A percentile compares a stretch with the other conserved stretches of the same genome.
Evolutionary conservation across 2,329 filamentous ascomycete species (phyloP).

Genomic region (Claviceps purpurea): DNA sequence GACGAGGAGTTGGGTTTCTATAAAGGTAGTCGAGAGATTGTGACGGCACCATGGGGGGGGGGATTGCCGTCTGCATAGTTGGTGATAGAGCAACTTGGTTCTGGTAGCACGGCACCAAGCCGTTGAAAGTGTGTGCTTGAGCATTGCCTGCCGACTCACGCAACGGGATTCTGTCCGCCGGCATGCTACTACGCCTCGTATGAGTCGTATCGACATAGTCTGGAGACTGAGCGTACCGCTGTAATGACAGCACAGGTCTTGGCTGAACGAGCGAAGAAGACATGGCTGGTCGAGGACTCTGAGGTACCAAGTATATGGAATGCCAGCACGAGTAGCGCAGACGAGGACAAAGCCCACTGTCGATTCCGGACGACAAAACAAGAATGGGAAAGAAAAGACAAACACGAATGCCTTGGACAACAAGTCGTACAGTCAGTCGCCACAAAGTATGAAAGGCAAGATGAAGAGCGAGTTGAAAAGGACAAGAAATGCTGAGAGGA

Average conservation of each 20-base stretch:
- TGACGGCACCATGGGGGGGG: conserved; percentile 37
- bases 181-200: conserved; percentile 23
- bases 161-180: conserved; percentile 30
- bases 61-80: conserved; percentile 33
- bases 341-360: conserved; percentile 14
- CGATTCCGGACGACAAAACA: not conserved
- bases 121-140: conserved; percentile 29
- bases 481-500: conserved; percentile 31
- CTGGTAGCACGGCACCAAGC: conserved; percentile 31
- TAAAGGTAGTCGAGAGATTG: conserved; percentile 31
- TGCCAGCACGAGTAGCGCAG: conserved; percentile 16
- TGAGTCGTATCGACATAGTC: conserved; percentile 29
- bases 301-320: conserved; percentile 16
- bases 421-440: conserved; percentile 12
- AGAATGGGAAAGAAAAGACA: not conserved
- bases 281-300: conserved; percentile 12
- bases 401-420: conserved; percentile 11
- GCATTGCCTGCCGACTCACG: conserved; percentile 40
- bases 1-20: conserved; percentile 22
- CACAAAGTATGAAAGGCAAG: conserved; percentile 15
- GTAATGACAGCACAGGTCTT: conserved; percentile 35
- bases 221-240: conserved; percentile 33
- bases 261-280: conserved; percentile 27
- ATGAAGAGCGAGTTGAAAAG: conserved; percentile 20
- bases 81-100: conserved; percentile 28